These are phyloP conservation scores for Penicillium arizonense DNA, from an alignment of 495 filamentous ascomycete genomes.

Conservation along the genomic window DNA sequence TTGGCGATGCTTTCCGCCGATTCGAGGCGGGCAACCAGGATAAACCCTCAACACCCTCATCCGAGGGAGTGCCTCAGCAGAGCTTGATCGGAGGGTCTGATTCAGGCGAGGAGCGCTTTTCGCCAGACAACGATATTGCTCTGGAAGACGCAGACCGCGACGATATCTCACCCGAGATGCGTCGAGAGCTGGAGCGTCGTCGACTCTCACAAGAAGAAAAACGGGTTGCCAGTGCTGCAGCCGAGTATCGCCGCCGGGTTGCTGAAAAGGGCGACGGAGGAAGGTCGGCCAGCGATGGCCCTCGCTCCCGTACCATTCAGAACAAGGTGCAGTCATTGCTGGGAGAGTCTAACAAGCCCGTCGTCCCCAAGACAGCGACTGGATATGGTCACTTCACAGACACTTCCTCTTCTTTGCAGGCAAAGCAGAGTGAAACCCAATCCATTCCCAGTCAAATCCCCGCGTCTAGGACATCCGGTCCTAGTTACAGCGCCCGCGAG, in stretches of 20 bases:
- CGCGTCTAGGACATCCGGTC: constrained; percentile 20
- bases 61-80: constrained; percentile 39
- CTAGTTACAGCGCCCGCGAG: constrained; percentile 17
- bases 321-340: constrained; percentile 84
- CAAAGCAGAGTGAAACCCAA: constrained; percentile 31
- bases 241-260: constrained; percentile 79
- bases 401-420: constrained; percentile 37
- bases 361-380: constrained; percentile 70
- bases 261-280: constrained; percentile 60
- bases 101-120: constrained; percentile 13
- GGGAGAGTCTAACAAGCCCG: constrained; percentile 68
- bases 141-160: constrained; percentile 61
- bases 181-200: constrained; percentile 83
- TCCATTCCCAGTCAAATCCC: constrained; percentile 1
- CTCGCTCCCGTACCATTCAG: constrained; percentile 76
- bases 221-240: constrained; percentile 88
- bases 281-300: constrained; percentile 38
- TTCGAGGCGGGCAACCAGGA: constrained; percentile 70
- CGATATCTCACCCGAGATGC: constrained; percentile 82
- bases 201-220: constrained; percentile 86
- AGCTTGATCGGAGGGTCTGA: constrained; percentile 70
- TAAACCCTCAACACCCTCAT: constrained; percentile 53
- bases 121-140: constrained; percentile 52
- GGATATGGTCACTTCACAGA: constrained; percentile 88
- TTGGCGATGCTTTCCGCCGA: constrained; percentile 92